These are phyloP conservation scores for Didymella pomorum DNA, from an alignment of 2,329 filamentous ascomycete genomes.

Conservation along the genomic window DNA sequence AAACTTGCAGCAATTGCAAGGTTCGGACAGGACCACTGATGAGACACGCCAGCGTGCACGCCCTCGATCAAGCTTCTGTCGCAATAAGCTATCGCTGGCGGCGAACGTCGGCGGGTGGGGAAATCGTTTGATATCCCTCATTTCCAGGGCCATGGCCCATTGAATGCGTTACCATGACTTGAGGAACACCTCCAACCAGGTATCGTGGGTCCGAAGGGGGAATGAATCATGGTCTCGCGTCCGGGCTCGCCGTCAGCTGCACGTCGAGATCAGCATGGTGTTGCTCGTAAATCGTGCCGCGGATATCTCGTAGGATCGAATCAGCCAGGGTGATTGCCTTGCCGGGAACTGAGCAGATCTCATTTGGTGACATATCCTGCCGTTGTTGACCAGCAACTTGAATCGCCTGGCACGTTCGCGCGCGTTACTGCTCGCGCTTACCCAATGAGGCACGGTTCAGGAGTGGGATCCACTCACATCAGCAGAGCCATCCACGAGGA, in stretches of 20 bases:
- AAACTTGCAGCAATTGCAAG: slow-evolving; percentile 23
- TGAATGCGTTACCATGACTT: slow-evolving; percentile 14
- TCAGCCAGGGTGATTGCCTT: slow-evolving; percentile 20
- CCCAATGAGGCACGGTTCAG: slow-evolving; percentile 17
- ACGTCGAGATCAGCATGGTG: slow-evolving; percentile 1
- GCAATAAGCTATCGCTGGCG: slow-evolving; percentile 37
- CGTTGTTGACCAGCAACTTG: slow-evolving; percentile 25
- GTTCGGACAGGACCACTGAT: slow-evolving; percentile 32
- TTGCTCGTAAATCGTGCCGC: slow-evolving; percentile 18
- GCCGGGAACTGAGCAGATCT: slow-evolving; percentile 27
- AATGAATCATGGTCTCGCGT: slow-evolving; percentile 3
- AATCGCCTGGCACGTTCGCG: slow-evolving; percentile 28
- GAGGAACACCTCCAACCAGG: slow-evolving; percentile 12
- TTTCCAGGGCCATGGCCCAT: slow-evolving; percentile 31
- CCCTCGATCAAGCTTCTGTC: slow-evolving; percentile 34
- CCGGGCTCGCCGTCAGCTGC: slow-evolving; percentile 8
- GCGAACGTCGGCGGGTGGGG: slow-evolving; percentile 31
- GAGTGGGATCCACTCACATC: slow-evolving; percentile 20
- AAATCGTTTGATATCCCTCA: slow-evolving; percentile 37
- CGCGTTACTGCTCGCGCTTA: slow-evolving; percentile 29
- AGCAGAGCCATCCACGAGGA: slow-evolving; percentile 15
- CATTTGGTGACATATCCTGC: slow-evolving; percentile 26
- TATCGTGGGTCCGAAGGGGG: slow-evolving; percentile 3
- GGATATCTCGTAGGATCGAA: slow-evolving; percentile 15
- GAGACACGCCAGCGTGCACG: slow-evolving; percentile 41